A percentile compares a stretch with the other conserved stretches of the same genome.
Conservation (phyloP, 2,329 filamentous ascomycete genomes). For the Pseudopithomyces maydicus region DNA sequence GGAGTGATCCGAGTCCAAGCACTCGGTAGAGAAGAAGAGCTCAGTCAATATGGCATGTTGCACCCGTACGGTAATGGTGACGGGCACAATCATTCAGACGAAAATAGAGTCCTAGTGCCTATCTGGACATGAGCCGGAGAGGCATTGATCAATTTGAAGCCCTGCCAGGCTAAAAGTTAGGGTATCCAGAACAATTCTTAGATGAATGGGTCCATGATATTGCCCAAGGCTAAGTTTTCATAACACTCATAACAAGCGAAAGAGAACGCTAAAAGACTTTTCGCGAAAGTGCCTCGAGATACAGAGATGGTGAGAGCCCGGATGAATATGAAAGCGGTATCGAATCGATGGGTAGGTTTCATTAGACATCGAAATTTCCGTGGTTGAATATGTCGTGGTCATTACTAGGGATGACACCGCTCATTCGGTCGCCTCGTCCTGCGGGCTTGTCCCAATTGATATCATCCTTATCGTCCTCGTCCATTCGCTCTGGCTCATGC, state of each 20-base stretch:
- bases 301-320: conserved; percentile 16
- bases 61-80: neutral
- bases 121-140: conserved; percentile 12
- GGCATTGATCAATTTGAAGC: conserved; percentile 27
- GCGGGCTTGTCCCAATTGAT: conserved; percentile 48
- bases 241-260: conserved; percentile 22
- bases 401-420: conserved; percentile 53
- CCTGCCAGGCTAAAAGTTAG: conserved; percentile 23
- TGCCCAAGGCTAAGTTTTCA: conserved; percentile 22
- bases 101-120: neutral
- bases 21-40: conserved; percentile 12
- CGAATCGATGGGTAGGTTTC: conserved; percentile 6
- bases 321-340: conserved; percentile 8
- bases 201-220: conserved; percentile 25
- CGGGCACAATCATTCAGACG: neutral
- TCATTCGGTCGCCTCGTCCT: conserved; percentile 56
- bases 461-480: conserved; percentile 50
- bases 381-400: conserved; percentile 56
- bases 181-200: conserved; percentile 35
- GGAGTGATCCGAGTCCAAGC: neutral
- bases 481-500: conserved; percentile 51
- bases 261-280: conserved; percentile 34
- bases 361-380: conserved; percentile 45
- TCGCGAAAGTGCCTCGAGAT: conserved; percentile 22
- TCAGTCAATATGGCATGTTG: conserved; percentile 2